Conservation (phyloP, 805 yeast genomes). For the Yamadazyma takamatsuzukensis region DNA sequence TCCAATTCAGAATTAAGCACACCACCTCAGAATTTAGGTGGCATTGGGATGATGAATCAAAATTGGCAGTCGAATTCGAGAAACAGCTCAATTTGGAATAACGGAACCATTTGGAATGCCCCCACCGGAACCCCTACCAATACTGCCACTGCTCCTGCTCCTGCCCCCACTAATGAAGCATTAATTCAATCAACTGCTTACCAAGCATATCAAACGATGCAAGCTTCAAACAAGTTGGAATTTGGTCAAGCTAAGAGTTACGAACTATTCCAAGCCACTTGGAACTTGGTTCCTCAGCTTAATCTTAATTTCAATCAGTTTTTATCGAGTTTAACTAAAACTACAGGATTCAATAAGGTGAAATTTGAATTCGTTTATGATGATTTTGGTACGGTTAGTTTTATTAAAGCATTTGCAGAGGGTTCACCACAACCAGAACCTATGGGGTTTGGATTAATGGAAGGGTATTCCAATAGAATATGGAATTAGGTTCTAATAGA, state of each 20-base stretch:
- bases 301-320: conserved; percentile 29
- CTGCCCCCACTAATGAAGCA: not conserved
- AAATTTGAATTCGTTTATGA: conserved; percentile 44
- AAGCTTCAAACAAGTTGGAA: conserved; percentile 32
- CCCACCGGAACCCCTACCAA: not conserved
- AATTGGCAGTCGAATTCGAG: conserved; percentile 12
- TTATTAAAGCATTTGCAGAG: conserved; percentile 32
- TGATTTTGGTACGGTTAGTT: conserved; percentile 43
- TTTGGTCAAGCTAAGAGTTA: conserved; percentile 33
- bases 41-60: no score
- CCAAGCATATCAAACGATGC: conserved; percentile 36
- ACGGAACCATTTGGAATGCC: conserved; percentile 1
- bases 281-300: conserved; percentile 23
- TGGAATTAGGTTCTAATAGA: no score
- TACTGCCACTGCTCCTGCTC: not conserved
- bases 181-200: conserved; percentile 40
- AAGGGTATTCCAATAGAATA: no score
- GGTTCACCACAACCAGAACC: no score
- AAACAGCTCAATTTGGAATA: conserved; percentile 31
- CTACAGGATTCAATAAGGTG: conserved; percentile 15
- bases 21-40: no score
- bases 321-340: conserved; percentile 23
- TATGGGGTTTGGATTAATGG: no score
- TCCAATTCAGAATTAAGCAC: no score
- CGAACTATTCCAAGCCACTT: conserved; percentile 30